phyloP scores from a whole-genome alignment of 2,329 filamentous ascomycete species.

The Monosporascus sp. region DNA sequence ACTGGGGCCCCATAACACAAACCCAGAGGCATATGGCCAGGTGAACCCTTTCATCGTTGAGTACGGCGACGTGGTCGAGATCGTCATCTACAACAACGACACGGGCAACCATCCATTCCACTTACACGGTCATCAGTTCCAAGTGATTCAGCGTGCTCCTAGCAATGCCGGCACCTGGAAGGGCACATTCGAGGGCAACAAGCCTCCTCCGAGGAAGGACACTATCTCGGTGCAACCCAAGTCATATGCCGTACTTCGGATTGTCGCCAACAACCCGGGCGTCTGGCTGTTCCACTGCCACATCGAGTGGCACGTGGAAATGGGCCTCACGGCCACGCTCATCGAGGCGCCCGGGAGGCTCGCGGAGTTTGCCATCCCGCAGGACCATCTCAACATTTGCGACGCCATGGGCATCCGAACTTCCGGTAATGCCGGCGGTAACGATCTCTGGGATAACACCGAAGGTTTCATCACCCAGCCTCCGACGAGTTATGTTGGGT shows the following conservation, averaged over 20 bases:
- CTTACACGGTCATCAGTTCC: constrained; percentile 51
- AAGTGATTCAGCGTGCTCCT: constrained; percentile 39
- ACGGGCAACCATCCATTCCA: constrained; percentile 46
- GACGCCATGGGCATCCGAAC: constrained; percentile 41
- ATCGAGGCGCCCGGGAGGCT: constrained; percentile 56
- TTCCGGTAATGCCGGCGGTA: constrained; percentile 61
- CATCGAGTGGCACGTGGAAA: constrained; percentile 57
- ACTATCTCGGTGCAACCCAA: constrained; percentile 33
- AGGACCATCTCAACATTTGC: constrained; percentile 49
- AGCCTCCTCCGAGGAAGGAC: constrained; percentile 30
- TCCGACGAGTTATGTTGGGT: constrained; percentile 22
- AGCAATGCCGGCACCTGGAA: constrained; percentile 33
- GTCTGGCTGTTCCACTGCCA: constrained; percentile 55
- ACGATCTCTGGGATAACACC: constrained; percentile 19
- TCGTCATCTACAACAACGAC: constrained; percentile 47
- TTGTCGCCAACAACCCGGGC: constrained; percentile 47
- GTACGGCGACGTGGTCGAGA: constrained; percentile 36
- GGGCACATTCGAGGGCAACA: constrained; percentile 15
- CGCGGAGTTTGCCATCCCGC: constrained; percentile 47
- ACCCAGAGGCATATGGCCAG: constrained; percentile 37
- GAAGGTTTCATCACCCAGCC: constrained; percentile 24
- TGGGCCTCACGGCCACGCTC: constrained; percentile 51
- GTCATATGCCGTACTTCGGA: constrained; percentile 46
- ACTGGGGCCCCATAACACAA: constrained; percentile 38
- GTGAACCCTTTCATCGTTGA: constrained; percentile 36